A percentile compares a stretch with the other conserved stretches of the same genome.
These are phyloP conservation scores for Ogataea nitratoaversa DNA, from an alignment of 805 yeast genomes.

Conservation along the genomic window DNA sequence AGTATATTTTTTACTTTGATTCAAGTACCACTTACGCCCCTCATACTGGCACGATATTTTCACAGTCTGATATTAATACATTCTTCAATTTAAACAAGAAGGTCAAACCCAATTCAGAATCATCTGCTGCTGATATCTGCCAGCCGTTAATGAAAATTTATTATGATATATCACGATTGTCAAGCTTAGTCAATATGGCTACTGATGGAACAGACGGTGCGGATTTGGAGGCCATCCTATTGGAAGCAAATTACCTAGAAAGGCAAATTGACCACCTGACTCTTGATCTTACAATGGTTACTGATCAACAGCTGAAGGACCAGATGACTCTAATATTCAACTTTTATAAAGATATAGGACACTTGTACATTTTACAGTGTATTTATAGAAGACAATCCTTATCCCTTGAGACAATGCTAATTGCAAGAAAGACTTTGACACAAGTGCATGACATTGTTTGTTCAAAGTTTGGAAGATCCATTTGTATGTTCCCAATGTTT, in stretches of 20 bases:
- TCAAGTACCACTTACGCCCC: conserved; percentile 7
- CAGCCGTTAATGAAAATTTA: conserved; percentile 6
- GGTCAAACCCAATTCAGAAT: neutral
- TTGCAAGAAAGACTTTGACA: conserved; percentile 3
- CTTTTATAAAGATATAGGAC: conserved; percentile 10
- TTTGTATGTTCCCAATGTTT: conserved; percentile 9
- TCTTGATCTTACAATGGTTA: neutral
- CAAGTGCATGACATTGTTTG: conserved; percentile 3
- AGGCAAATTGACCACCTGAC: conserved; percentile 1
- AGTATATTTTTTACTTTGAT: conserved; percentile 7
- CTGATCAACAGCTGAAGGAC: neutral
- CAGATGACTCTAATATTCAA: conserved; percentile 2
- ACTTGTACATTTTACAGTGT: conserved; percentile 8
- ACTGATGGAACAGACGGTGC: conserved; percentile 8
- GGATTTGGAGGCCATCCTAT: conserved; percentile 10
- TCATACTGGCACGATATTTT: conserved; percentile 4
- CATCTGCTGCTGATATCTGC: conserved; percentile 4
- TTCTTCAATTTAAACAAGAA: neutral
- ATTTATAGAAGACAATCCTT: conserved; percentile 12
- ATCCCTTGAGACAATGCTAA: conserved; percentile 11
- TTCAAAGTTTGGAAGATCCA: neutral
- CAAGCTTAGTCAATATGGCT: conserved; percentile 9
- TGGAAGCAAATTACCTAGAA: conserved; percentile 11
- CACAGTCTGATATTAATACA: conserved; percentile 3
- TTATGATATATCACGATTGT: conserved; percentile 5